A percentile compares a stretch with the other conserved stretches of the same genome.
These are phyloP conservation scores for Talaromyces albobiverticillius DNA, from an alignment of 2,329 filamentous ascomycete genomes.

Conservation along the genomic window DNA sequence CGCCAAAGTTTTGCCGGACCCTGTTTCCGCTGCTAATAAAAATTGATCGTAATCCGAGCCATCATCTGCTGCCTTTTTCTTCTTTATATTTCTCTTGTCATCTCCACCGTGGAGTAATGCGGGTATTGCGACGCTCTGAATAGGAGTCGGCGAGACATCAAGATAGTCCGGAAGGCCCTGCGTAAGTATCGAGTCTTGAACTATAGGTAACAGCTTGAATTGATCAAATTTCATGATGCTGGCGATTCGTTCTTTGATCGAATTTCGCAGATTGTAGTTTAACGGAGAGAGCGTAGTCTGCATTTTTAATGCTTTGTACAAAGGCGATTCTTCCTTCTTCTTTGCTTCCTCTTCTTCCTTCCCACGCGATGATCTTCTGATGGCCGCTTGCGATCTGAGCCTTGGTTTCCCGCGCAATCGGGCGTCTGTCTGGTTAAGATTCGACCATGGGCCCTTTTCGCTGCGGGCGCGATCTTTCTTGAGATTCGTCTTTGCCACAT, in stretches of 20 bases:
- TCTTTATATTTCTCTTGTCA: constrained; percentile 30
- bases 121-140: constrained; percentile 86
- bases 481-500: constrained; percentile 31
- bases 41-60: constrained; percentile 61
- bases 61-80: constrained; percentile 27
- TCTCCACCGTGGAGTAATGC: constrained; percentile 62
- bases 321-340: constrained; percentile 49
- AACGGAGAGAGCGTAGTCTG: constrained; percentile 74
- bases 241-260: constrained; percentile 60
- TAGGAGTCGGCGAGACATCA: constrained; percentile 78
- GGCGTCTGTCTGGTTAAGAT: constrained; percentile 56
- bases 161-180: constrained; percentile 74
- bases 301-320: constrained; percentile 89
- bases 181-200: constrained; percentile 68
- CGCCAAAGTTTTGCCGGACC: constrained; percentile 92
- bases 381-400: constrained; percentile 37
- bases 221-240: constrained; percentile 76
- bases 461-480: constrained; percentile 40
- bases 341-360: constrained; percentile 35
- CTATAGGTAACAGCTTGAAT: constrained; percentile 68
- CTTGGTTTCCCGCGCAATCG: constrained; percentile 42
- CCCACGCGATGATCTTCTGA: constrained; percentile 38
- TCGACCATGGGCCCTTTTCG: constrained; percentile 55
- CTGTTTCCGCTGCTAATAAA: constrained; percentile 90
- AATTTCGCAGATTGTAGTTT: constrained; percentile 67